Conservation (phyloP, 2,329 filamentous ascomycete species). For the Fusarium devonianum region DNA sequence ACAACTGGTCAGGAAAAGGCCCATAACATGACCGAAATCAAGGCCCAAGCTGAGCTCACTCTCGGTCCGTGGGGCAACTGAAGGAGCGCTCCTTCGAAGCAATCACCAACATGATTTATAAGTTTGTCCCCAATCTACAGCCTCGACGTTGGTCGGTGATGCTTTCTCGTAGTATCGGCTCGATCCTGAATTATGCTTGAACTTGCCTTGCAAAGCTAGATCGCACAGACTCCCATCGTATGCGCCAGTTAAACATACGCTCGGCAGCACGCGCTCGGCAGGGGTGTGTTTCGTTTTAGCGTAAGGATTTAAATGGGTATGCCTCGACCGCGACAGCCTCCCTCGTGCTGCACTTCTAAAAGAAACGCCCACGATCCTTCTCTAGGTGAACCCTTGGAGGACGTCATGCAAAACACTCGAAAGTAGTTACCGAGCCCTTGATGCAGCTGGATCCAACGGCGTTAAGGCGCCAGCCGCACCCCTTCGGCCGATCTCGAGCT, state of each 20-base stretch:
- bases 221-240: not conserved
- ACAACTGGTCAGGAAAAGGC: too few species aligned
- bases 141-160: not conserved
- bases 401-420: too few species aligned
- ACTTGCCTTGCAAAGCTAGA: not conserved
- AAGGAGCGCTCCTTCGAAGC: too few species aligned
- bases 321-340: not conserved
- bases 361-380: not conserved
- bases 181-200: constrained; percentile 10
- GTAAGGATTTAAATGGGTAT: not conserved
- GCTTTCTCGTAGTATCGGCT: not conserved
- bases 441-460: too few species aligned
- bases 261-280: constrained; percentile 6
- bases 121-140: not conserved
- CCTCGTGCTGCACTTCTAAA: not conserved
- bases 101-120: too few species aligned
- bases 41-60: not conserved
- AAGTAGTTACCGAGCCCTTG: too few species aligned
- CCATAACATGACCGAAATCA: too few species aligned
- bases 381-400: too few species aligned
- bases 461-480: too few species aligned
- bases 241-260: constrained; percentile 9
- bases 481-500: too few species aligned
- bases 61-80: too few species aligned
- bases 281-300: constrained; percentile 5